Percentiles rank a stretch among this genome's conserved stretches.
Conservation (phyloP, 345 rosid genomes). For the Hibiscus trionum region DNA sequence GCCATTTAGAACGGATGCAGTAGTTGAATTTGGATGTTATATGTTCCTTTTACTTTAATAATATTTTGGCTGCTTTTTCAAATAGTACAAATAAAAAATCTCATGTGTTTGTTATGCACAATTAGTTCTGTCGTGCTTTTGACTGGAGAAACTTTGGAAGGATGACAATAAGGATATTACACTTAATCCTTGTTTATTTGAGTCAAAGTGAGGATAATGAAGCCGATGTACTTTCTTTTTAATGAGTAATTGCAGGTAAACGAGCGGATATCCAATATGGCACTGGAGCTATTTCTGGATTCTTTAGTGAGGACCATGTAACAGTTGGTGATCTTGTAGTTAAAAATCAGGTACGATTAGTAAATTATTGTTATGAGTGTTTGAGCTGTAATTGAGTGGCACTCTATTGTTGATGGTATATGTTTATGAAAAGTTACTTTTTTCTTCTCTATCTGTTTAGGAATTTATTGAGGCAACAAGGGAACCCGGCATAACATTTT, state of each 20-base stretch:
- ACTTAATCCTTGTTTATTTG: neutral
- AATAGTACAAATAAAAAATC: neutral
- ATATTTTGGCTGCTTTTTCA: neutral
- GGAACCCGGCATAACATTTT: conserved; percentile 72
- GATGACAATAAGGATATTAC: neutral
- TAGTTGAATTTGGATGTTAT: neutral
- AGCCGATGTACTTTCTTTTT: neutral
- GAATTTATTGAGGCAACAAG: conserved; percentile 87
- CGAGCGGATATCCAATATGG: conserved; percentile 74
- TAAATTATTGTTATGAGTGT: neutral
- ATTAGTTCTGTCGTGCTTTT: neutral
- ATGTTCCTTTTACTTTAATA: neutral
- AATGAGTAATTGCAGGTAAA: conserved; percentile 29
- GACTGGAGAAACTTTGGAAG: neutral
- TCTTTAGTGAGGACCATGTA: conserved; percentile 76
- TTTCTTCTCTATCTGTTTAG: conserved; percentile 25
- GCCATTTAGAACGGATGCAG: neutral
- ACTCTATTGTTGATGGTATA: neutral
- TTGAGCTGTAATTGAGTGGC: neutral
- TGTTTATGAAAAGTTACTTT: neutral
- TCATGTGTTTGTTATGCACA: too few relatives aligned
- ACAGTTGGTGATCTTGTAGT: conserved; percentile 75
- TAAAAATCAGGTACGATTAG: conserved; percentile 49
- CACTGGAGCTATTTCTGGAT: conserved; percentile 78
- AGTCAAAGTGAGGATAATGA: neutral